These are phyloP conservation scores for Lasiodiplodia gonubiensis DNA, from an alignment of 2,329 filamentous ascomycete genomes.

Conservation along the genomic window DNA sequence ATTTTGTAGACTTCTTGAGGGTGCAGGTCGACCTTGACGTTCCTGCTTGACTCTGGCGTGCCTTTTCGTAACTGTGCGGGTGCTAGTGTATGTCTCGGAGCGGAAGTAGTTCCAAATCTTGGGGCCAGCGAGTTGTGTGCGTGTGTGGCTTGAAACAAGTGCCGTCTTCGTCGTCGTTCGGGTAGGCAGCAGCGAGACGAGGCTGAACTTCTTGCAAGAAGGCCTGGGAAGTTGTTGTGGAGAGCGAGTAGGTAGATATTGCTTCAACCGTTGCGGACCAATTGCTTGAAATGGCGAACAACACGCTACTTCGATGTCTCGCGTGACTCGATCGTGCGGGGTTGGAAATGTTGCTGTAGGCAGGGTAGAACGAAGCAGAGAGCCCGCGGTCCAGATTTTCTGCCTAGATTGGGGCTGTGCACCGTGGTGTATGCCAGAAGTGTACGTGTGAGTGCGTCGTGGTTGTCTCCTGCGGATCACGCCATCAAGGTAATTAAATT, in stretches of 20 bases:
- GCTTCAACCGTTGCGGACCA: neutral
- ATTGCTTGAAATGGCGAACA: neutral
- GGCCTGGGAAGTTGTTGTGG: neutral
- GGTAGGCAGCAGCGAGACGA: neutral
- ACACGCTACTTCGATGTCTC: neutral
- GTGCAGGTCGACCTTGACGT: neutral
- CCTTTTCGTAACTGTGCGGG: neutral
- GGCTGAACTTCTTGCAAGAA: neutral
- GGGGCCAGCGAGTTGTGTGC: neutral
- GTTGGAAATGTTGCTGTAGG: neutral
- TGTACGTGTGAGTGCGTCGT: neutral
- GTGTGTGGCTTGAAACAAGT: neutral
- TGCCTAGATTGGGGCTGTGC: neutral
- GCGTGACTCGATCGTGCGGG: conserved; percentile 6
- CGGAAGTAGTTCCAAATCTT: neutral
- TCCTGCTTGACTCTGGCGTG: neutral
- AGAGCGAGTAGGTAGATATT: neutral
- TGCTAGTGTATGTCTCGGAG: neutral
- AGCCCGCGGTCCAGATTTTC: neutral
- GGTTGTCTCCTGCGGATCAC: conserved; percentile 20
- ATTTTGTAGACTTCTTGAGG: neutral
- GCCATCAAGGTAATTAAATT: conserved; percentile 14
- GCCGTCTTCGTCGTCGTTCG: neutral
- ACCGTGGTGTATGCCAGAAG: neutral
- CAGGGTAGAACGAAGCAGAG: neutral